phyloP scores from a whole-genome alignment of 805 yeast genomes.

The Zygoascus biomembranicola region DNA sequence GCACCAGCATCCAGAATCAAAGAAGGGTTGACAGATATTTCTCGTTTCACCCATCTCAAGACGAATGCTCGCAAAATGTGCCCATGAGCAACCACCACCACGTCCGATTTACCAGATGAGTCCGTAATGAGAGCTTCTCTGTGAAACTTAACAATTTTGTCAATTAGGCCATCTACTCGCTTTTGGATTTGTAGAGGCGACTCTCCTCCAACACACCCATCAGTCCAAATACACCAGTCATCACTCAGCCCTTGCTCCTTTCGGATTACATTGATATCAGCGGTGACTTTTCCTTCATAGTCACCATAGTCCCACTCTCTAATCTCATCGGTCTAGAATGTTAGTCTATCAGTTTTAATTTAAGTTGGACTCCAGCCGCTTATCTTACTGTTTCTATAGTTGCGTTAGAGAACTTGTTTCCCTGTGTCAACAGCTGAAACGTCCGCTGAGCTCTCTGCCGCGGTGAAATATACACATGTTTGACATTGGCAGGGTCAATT shows the following conservation, averaged over 20 bases:
- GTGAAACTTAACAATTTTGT: slow-evolving; percentile 46
- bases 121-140: slow-evolving; percentile 29
- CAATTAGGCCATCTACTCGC: slow-evolving; percentile 66
- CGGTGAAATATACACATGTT: slow-evolving; percentile 70
- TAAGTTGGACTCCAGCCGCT: neutral
- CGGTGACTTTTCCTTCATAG: slow-evolving; percentile 76
- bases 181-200: slow-evolving; percentile 52
- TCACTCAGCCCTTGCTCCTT: slow-evolving; percentile 45
- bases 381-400: slow-evolving; percentile 14
- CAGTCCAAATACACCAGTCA: slow-evolving; percentile 79
- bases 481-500: slow-evolving; percentile 55
- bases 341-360: slow-evolving; percentile 7
- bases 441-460: slow-evolving; percentile 74
- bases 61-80: slow-evolving; percentile 87
- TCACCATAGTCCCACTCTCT: slow-evolving; percentile 97
- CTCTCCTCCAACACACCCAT: slow-evolving; percentile 93
- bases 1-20: slow-evolving; percentile 92
- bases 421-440: slow-evolving; percentile 45
- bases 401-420: slow-evolving; percentile 23
- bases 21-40: slow-evolving; percentile 60
- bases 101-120: slow-evolving; percentile 41
- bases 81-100: slow-evolving; percentile 85
- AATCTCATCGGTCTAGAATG: slow-evolving; percentile 47
- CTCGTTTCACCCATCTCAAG: slow-evolving; percentile 70
- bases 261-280: slow-evolving; percentile 57